Evolutionary conservation across 2,329 filamentous ascomycete genomes (phyloP).

Genomic region (Alternaria arbusti): DNA sequence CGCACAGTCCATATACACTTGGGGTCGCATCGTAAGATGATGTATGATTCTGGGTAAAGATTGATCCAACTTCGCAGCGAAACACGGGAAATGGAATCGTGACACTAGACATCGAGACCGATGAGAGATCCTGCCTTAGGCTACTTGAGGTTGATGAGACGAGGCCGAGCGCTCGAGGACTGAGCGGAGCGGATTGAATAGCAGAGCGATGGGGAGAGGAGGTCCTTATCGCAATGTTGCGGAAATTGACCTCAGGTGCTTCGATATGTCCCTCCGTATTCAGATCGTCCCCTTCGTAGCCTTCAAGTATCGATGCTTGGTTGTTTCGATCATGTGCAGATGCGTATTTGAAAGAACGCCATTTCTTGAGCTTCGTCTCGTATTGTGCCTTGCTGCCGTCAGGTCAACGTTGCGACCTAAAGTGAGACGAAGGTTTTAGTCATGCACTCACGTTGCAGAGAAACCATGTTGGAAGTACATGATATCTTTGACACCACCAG

Average conservation of each 20-base stretch:
- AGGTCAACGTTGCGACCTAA: too few relatives aligned
- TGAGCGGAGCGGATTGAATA: too few relatives aligned
- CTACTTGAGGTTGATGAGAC: not conserved
- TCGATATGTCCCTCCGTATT: too few relatives aligned
- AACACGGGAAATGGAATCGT: not conserved
- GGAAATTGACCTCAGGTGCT: too few relatives aligned
- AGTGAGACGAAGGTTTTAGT: too few relatives aligned
- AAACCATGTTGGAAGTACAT: too few relatives aligned
- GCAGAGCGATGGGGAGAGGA: too few relatives aligned
- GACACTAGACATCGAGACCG: not conserved
- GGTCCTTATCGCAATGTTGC: not conserved
- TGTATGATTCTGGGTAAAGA: not conserved
- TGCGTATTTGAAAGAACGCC: not conserved
- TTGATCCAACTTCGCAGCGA: not conserved
- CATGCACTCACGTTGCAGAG: too few relatives aligned
- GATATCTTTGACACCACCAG: too few relatives aligned
- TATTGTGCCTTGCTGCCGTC: not conserved
- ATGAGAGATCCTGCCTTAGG: not conserved
- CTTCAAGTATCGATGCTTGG: too few relatives aligned
- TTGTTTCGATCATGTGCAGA: not conserved
- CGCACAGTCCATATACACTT: not conserved
- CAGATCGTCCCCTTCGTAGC: too few relatives aligned
- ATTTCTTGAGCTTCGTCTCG: not conserved
- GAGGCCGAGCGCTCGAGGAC: accelerated
- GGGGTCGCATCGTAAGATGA: not conserved